Evolutionary conservation across 2,329 filamentous ascomycete species (phyloP).

Genomic region (Aspergillus brasiliensis): DNA sequence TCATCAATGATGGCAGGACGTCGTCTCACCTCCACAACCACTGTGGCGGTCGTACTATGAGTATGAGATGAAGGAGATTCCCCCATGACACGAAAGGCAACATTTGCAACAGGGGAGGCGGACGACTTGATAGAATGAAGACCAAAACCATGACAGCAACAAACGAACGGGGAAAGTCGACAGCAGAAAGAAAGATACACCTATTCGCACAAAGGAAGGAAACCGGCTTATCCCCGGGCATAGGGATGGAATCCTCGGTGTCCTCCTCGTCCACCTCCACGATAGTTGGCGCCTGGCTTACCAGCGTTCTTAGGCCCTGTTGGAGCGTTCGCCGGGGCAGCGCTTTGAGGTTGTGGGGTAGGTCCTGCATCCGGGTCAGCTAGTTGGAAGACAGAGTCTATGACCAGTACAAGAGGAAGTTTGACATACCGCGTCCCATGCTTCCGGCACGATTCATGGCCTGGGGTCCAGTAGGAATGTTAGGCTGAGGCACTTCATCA

Average conservation of each 20-base stretch:
- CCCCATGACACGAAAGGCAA: background rate
- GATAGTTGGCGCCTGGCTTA: conserved; percentile 87
- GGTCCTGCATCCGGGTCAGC: conserved; percentile 40
- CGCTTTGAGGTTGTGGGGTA: conserved; percentile 49
- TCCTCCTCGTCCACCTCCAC: conserved; percentile 79
- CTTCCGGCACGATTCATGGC: conserved; percentile 48
- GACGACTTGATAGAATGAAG: background rate
- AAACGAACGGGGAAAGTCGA: background rate
- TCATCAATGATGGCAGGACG: background rate
- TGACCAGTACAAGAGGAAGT: too few relatives aligned
- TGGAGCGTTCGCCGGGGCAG: conserved; percentile 77
- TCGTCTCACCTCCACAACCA: background rate
- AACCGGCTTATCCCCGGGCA: conserved; percentile 40
- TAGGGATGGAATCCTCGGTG: conserved; percentile 81
- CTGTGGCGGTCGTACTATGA: background rate
- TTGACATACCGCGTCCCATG: conserved; percentile 44
- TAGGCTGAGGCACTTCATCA: conserved; percentile 87
- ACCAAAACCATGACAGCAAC: conserved; percentile 1
- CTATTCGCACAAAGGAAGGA: background rate
- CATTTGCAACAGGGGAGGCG: background rate
- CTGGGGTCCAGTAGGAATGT: conserved; percentile 58
- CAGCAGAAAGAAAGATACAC: background rate
- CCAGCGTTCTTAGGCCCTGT: conserved; percentile 96
- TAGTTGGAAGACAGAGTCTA: conserved; percentile 8
- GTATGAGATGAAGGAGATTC: background rate